A percentile compares a stretch with the other conserved stretches of the same genome.
phyloP scores from a whole-genome alignment of 2,329 filamentous ascomycete species.

The Bipolaris gigantea region DNA sequence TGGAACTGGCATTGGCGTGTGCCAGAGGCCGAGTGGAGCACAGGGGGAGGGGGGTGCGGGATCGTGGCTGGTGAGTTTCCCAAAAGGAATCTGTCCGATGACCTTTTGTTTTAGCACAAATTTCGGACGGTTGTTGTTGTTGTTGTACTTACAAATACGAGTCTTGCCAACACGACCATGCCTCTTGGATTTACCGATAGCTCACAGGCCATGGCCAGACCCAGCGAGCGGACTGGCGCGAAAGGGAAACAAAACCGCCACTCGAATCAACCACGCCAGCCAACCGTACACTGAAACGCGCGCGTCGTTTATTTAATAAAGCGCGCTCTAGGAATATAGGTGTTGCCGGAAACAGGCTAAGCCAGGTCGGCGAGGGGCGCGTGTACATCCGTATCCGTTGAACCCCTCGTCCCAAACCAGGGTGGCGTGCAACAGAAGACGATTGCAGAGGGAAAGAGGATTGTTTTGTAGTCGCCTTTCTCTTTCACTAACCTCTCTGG shows the following conservation, averaged over 20 bases:
- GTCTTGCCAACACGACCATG: too few relatives aligned
- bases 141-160: too few relatives aligned
- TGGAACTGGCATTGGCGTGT: background rate
- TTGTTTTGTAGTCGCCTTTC: too few relatives aligned
- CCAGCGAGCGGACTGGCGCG: background rate
- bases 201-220: too few relatives aligned
- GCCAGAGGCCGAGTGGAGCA: background rate
- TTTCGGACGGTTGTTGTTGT: too few relatives aligned
- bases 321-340: background rate
- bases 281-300: background rate
- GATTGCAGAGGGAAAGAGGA: too few relatives aligned
- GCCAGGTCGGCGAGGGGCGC: too few relatives aligned
- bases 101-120: background rate
- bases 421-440: too few relatives aligned
- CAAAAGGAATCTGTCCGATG: background rate
- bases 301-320: background rate
- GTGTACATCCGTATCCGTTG: too few relatives aligned
- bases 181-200: too few relatives aligned
- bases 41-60: background rate
- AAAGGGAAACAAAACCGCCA: too few relatives aligned
- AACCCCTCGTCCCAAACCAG: background rate
- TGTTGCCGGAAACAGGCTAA: background rate
- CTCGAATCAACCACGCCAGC: background rate
- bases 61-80: background rate
- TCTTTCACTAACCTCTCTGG: too few relatives aligned